Conservation (phyloP, 345 rosid species). For the Isatis tinctoria region DNA sequence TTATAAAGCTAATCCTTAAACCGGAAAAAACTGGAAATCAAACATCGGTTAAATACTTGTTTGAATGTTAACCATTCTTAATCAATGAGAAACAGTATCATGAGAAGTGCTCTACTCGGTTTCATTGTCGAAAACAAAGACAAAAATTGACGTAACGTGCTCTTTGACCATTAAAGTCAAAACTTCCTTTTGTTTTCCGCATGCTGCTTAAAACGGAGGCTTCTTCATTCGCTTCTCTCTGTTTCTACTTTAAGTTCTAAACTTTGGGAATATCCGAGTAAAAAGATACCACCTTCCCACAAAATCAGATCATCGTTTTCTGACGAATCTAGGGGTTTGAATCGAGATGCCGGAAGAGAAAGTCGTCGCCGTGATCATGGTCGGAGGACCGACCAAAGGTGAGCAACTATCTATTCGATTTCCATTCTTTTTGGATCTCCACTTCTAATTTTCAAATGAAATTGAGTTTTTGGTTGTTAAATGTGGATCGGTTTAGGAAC, state of each 20-base stretch:
- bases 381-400: conserved; percentile 94
- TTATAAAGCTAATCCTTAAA: conserved; percentile 11
- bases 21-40: conserved; percentile 1
- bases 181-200: background rate
- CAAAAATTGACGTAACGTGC: background rate
- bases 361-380: conserved; percentile 87
- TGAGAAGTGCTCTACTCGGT: too few relatives aligned
- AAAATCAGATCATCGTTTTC: background rate
- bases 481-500: conserved; percentile 49
- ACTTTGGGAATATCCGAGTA: background rate
- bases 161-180: background rate
- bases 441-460: background rate
- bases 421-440: background rate
- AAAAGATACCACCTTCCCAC: conserved; percentile 2
- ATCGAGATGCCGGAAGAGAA: conserved; percentile 41
- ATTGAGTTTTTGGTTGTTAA: background rate
- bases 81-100: too few relatives aligned
- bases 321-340: background rate
- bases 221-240: background rate
- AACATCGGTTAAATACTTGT: background rate
- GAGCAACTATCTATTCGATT: background rate
- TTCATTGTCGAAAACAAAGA: background rate
- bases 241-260: background rate
- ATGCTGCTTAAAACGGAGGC: background rate
- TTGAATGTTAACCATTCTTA: background rate